A percentile compares a stretch with the other conserved stretches of the same genome.
These are phyloP conservation scores for Cladophialophora psammophila DNA, from an alignment of 2,329 filamentous ascomycete genomes.

Conservation along the genomic window DNA sequence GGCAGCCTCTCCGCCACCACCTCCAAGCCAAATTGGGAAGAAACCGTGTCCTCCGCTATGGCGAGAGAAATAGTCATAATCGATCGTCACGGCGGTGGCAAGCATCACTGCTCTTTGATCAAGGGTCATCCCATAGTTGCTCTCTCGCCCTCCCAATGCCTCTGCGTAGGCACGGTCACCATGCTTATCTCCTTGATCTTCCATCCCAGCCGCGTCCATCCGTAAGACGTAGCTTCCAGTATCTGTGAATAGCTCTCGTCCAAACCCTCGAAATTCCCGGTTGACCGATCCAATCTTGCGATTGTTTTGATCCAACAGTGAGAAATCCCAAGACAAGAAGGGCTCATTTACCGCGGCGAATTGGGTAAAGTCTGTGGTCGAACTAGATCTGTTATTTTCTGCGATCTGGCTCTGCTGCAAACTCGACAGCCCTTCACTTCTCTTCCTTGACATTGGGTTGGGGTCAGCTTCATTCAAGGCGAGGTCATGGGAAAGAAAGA, in stretches of 20 bases:
- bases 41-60: slow-evolving; percentile 60
- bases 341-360: slow-evolving; percentile 70
- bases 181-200: slow-evolving; percentile 49
- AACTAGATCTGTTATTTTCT: slow-evolving; percentile 13
- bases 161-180: slow-evolving; percentile 33
- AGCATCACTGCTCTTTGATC: slow-evolving; percentile 72
- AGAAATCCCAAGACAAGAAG: slow-evolving; percentile 71
- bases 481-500: slow-evolving; percentile 65
- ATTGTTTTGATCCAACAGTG: slow-evolving; percentile 59
- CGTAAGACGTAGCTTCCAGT: slow-evolving; percentile 70
- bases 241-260: slow-evolving; percentile 70
- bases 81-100: slow-evolving; percentile 69
- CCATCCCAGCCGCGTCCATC: slow-evolving; percentile 65
- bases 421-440: slow-evolving; percentile 55
- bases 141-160: slow-evolving; percentile 27
- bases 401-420: slow-evolving; percentile 55
- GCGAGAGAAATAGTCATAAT: slow-evolving; percentile 73
- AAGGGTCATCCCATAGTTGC: slow-evolving; percentile 64
- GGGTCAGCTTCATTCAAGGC: slow-evolving; percentile 43
- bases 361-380: slow-evolving; percentile 57
- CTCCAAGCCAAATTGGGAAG: slow-evolving; percentile 61
- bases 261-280: slow-evolving; percentile 69
- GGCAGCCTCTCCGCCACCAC: slow-evolving; percentile 48
- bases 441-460: neutral
- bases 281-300: slow-evolving; percentile 67